Conservation (phyloP, 176 grass and related monocot genomes). For the Triticum dicoccoides region DNA sequence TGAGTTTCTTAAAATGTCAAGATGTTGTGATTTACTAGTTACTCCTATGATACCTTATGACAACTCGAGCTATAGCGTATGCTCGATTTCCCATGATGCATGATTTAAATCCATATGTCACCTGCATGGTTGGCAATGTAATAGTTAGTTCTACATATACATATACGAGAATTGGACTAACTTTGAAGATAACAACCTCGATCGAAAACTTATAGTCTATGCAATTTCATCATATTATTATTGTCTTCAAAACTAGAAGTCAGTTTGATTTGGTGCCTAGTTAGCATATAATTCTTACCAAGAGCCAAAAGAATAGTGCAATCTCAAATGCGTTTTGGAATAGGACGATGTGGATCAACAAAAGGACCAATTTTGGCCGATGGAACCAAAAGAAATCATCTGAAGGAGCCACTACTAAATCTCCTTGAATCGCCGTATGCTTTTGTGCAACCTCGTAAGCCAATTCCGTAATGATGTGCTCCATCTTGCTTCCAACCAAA, state of each 20-base stretch:
- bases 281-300: constrained; percentile 37
- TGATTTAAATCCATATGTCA: constrained; percentile 43
- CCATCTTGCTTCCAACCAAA: constrained; percentile 73
- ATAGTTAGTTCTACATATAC: not conserved
- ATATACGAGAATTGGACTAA: not conserved
- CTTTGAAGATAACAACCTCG: not conserved
- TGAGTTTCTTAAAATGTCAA: not conserved
- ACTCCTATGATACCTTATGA: constrained; percentile 39
- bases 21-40: not conserved
- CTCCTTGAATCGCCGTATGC: constrained; percentile 45
- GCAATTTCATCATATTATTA: not conserved
- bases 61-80: constrained; percentile 45
- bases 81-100: constrained; percentile 54
- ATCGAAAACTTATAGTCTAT: not conserved
- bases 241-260: not conserved
- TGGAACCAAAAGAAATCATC: constrained; percentile 81
- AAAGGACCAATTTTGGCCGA: constrained; percentile 56
- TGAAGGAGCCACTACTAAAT: constrained; percentile 64
- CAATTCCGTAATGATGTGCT: constrained; percentile 75
- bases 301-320: constrained; percentile 77
- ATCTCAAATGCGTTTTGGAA: constrained; percentile 91
- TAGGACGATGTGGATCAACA: constrained; percentile 78
- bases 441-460: constrained; percentile 74
- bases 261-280: not conserved
- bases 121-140: constrained; percentile 20